These are phyloP conservation scores for Ammopiptanthus mongolicus DNA, from an alignment of 306 rosid genomes.

Conservation along the genomic window DNA sequence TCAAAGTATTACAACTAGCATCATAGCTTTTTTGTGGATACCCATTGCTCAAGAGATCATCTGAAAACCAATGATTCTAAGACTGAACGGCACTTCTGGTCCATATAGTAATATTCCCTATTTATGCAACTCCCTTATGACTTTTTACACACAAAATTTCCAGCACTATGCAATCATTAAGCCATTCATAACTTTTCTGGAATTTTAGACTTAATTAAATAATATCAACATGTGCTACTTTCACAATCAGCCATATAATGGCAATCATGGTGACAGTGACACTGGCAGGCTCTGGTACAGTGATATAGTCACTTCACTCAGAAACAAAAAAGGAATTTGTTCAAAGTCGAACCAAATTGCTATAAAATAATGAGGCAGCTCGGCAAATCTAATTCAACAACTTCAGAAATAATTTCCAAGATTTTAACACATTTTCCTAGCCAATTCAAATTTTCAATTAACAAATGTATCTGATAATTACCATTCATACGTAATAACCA, in stretches of 20 bases:
- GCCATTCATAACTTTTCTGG: neutral
- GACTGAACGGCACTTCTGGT: neutral
- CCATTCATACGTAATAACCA: neutral
- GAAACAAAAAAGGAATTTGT: neutral
- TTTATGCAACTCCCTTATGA: neutral
- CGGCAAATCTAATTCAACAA: neutral
- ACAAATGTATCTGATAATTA: neutral
- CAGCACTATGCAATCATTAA: neutral
- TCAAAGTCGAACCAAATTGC: neutral
- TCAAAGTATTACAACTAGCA: neutral
- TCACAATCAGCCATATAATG: neutral
- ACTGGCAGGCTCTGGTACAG: neutral
- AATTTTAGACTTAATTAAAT: neutral
- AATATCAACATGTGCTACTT: neutral
- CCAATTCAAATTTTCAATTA: neutral
- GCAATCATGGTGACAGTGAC: neutral
- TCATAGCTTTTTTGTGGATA: neutral
- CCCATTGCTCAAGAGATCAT: constrained; percentile 7
- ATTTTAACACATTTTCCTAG: neutral
- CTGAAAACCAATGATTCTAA: neutral
- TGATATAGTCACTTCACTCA: neutral
- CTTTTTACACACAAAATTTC: neutral
- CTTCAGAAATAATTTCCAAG: neutral
- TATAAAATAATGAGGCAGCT: neutral
- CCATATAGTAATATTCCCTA: neutral